A percentile compares a stretch with the other conserved stretches of the same genome.
Evolutionary conservation across 495 filamentous ascomycete species (phyloP).

Genomic region (Trichoderma virens): DNA sequence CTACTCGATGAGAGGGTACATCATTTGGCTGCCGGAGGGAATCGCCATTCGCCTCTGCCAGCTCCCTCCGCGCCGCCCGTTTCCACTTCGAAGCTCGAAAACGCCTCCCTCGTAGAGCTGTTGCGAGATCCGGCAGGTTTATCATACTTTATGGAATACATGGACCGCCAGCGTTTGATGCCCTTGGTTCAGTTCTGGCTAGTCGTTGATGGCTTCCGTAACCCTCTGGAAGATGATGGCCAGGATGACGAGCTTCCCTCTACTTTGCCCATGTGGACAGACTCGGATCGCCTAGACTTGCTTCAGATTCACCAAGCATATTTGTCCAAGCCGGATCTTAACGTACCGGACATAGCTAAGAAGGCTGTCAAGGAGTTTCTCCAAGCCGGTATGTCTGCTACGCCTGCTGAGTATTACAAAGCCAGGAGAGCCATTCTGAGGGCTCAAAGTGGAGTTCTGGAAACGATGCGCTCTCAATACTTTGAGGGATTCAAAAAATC

Average conservation of each 20-base stretch:
- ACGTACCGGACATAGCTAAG: conserved; percentile 60
- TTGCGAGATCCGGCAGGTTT: conserved; percentile 82
- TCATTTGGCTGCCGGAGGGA: conserved; percentile 63
- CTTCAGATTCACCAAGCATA: conserved; percentile 87
- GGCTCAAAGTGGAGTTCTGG: conserved; percentile 74
- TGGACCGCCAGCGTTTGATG: conserved; percentile 87
- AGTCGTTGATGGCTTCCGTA: conserved; percentile 94
- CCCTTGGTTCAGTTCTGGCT: conserved; percentile 96
- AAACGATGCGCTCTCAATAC: conserved; percentile 70
- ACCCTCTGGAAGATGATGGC: conserved; percentile 83
- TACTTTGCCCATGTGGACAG: conserved; percentile 63
- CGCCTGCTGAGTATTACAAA: conserved; percentile 69
- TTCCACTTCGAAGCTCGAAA: conserved; percentile 51
- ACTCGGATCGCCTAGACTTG: conserved; percentile 79
- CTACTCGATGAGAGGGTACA: conserved; percentile 86
- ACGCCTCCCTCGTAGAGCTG: conserved; percentile 68
- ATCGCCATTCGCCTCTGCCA: conserved; percentile 33
- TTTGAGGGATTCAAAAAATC: conserved; percentile 85
- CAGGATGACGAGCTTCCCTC: conserved; percentile 58
- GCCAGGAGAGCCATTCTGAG: conserved; percentile 75
- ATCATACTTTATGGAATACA: conserved; percentile 99
- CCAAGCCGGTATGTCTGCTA: conserved; percentile 64
- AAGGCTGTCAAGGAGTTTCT: conserved; percentile 69
- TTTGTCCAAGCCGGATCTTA: conserved; percentile 71
- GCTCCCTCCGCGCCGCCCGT: conserved; percentile 21